Conservation (phyloP, 345 rosid species). For the Excoecaria agallocha region DNA sequence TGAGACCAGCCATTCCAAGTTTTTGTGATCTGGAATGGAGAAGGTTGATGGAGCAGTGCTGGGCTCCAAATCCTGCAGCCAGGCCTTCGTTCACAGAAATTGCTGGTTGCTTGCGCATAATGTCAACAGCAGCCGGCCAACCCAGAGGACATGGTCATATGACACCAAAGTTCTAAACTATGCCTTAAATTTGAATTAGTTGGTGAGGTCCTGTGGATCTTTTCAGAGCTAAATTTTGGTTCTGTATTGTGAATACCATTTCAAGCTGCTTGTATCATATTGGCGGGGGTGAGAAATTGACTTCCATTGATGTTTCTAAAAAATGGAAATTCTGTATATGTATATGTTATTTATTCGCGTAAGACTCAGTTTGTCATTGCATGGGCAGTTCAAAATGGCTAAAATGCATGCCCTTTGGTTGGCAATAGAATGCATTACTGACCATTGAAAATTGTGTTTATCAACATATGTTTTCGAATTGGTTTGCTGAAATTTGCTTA, state of each 20-base stretch:
- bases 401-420: background rate
- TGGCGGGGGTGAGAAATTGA: constrained; percentile 10
- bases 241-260: background rate
- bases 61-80: constrained; percentile 71
- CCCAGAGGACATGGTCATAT: constrained; percentile 51
- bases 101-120: constrained; percentile 52
- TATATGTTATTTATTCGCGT: background rate
- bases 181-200: background rate
- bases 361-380: background rate
- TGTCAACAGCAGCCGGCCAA: constrained; percentile 47
- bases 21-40: constrained; percentile 70
- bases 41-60: constrained; percentile 69
- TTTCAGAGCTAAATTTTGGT: background rate
- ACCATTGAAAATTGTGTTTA: background rate
- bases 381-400: background rate
- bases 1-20: constrained; percentile 74
- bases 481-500: no score
- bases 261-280: background rate
- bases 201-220: background rate
- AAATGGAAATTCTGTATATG: constrained; percentile 28
- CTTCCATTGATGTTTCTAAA: constrained; percentile 36
- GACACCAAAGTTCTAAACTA: constrained; percentile 39
- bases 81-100: constrained; percentile 78
- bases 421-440: background rate
- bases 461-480: no score